A percentile compares a stretch with the other conserved stretches of the same genome.
phyloP scores from a whole-genome alignment of 441 rosid species.

The Corymbia citriodora region DNA sequence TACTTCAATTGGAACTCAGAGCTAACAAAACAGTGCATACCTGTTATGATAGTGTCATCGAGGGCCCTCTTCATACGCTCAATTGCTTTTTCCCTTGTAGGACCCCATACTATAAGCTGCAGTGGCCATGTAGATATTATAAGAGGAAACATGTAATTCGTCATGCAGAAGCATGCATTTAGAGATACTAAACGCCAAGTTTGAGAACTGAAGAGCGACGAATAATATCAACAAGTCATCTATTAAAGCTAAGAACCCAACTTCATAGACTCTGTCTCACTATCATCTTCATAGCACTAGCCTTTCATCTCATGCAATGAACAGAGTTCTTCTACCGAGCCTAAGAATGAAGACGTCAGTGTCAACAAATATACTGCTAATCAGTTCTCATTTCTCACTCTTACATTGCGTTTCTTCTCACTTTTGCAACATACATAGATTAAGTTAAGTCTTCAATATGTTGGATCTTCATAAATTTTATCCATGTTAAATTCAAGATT shows the following conservation, averaged over 20 bases:
- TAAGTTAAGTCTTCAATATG: background rate
- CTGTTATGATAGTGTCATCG: slow-evolving; percentile 82
- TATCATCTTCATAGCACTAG: background rate
- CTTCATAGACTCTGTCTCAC: background rate
- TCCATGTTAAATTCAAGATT: background rate
- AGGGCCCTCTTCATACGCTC: slow-evolving; percentile 98
- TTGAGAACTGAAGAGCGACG: background rate
- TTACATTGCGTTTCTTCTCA: background rate
- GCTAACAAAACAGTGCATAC: slow-evolving; percentile 18
- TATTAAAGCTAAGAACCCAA: background rate
- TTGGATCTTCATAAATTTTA: background rate
- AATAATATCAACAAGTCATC: background rate
- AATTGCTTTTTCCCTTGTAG: slow-evolving; percentile 95
- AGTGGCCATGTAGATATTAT: slow-evolving; percentile 6
- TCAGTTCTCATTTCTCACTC: background rate
- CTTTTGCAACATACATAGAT: background rate
- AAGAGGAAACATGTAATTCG: background rate
- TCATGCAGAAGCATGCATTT: background rate
- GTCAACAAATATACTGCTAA: background rate
- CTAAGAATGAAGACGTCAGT: background rate
- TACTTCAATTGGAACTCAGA: background rate
- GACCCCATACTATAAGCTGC: slow-evolving; percentile 97
- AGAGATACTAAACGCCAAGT: background rate
- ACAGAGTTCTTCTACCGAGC: background rate
- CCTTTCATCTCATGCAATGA: background rate